phyloP scores from a whole-genome alignment of 768 basidiomycete genomes.

The Xanthoconium stramineum region DNA sequence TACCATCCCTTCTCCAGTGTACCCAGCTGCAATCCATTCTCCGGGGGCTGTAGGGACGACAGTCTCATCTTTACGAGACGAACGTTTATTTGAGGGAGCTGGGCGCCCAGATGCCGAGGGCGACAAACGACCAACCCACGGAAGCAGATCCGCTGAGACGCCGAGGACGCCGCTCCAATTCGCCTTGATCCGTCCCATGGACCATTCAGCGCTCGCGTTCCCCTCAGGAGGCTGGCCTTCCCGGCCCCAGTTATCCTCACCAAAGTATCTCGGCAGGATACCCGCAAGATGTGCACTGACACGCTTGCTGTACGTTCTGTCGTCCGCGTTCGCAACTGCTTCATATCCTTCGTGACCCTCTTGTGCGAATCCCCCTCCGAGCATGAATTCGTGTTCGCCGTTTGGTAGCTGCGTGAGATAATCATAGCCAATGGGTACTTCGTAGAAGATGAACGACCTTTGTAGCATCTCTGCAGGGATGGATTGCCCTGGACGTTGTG shows the following conservation, averaged over 20 bases:
- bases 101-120: conserved; percentile 43
- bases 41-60: conserved; percentile 39
- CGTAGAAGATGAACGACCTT: conserved; percentile 60
- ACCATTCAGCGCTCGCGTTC: conserved; percentile 27
- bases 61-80: background rate
- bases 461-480: conserved; percentile 33
- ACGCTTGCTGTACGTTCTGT: conserved; percentile 30
- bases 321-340: conserved; percentile 40
- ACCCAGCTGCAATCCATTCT: conserved; percentile 74
- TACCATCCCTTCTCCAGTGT: conserved; percentile 71
- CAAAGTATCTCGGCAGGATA: conserved; percentile 53
- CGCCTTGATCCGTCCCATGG: conserved; percentile 47
- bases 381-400: conserved; percentile 52
- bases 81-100: conserved; percentile 10
- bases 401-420: conserved; percentile 64
- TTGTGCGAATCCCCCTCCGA: conserved; percentile 55
- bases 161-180: conserved; percentile 66
- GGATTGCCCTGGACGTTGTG: conserved; percentile 51
- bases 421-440: conserved; percentile 44
- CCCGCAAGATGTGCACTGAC: conserved; percentile 40
- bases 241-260: conserved; percentile 40
- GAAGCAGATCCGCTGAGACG: conserved; percentile 55
- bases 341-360: conserved; percentile 29
- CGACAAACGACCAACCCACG: conserved; percentile 73
- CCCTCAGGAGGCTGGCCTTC: conserved; percentile 23